Evolutionary conservation across 2,329 filamentous ascomycete genomes (phyloP), one percentile per base, ranked within the genome.

Genomic region (Hypocreales sp.): DNA sequence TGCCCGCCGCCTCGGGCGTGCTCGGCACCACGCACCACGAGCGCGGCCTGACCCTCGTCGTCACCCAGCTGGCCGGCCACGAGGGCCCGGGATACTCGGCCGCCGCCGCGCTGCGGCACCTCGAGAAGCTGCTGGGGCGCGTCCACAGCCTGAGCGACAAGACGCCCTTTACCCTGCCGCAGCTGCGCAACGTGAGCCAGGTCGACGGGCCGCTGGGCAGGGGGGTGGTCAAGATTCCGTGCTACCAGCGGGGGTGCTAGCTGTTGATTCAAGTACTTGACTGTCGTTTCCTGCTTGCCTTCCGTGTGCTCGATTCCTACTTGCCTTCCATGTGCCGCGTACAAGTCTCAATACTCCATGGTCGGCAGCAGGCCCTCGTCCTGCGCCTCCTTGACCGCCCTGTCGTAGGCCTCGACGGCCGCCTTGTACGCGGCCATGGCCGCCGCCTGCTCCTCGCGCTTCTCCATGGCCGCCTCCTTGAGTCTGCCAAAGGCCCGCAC

Each of bases 91-190:
- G 79, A 48, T 83, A 79, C 41, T 66, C 71, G 12, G 75, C 79
- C 0, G 65, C 61, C 10, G 74, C 72, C 0, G 65, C 74, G 0
- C 82, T 79, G 44, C 58, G 80, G 19, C 74, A 81, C 31, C 46
- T 90, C 13, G 80, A 90, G 58, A 77, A 79, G 40, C 47, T 90
- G 39, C 58, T 92, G 2, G 81, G 81, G 1, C 58, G 79, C 21
- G 70, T 84, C 8, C 53, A 67, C 5, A 67, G 58, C 33, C 42
- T 81, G 37, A 54, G 42, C 8, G 50, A 51, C 9, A 55, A 45
- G 2, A 42, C 28, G 10, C 42, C 56, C 1, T 64, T 66, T 28
- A 42, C 36, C 4, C 20, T 41, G 14, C 40, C 41, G 0, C 16
- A 35, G 24, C 15, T 44, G 15, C 21, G 29, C 12, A 37, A 38